phyloP scores from a whole-genome alignment of 1,284 basidiomycete genomes.

The Ceratobasidium sp. region DNA sequence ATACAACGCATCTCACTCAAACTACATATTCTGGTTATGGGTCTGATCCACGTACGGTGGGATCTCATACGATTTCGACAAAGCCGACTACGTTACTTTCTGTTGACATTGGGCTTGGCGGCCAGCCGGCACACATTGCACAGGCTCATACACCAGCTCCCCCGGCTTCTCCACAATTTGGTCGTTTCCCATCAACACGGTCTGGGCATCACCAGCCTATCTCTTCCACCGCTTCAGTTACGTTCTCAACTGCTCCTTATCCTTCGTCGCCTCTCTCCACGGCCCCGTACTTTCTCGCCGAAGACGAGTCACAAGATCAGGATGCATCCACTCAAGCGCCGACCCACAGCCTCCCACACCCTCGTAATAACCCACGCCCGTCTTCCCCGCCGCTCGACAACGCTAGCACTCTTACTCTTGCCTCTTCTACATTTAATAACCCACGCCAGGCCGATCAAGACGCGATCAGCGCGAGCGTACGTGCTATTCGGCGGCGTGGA shows the following conservation, averaged over 20 bases:
- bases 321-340: conserved; percentile 75
- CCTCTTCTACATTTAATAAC: conserved; percentile 88
- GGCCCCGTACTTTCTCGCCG: conserved; percentile 39
- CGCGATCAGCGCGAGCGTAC: conserved; percentile 76
- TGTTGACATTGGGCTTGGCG: conserved; percentile 77
- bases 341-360: conserved; percentile 89
- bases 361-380: conserved; percentile 93
- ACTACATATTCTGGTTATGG: conserved; percentile 61
- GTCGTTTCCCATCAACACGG: conserved; percentile 61
- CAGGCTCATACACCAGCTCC: conserved; percentile 67
- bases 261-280: conserved; percentile 44
- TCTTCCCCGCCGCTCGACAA: conserved; percentile 91
- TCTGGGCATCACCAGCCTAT: conserved; percentile 69
- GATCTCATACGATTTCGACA: conserved; percentile 87
- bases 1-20: conserved; percentile 78
- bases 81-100: conserved; percentile 95
- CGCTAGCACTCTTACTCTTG: conserved; percentile 91
- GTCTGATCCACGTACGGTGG: conserved; percentile 68
- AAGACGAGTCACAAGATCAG: conserved; percentile 33
- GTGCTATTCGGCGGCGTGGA: conserved; percentile 80
- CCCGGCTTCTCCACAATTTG: conserved; percentile 49
- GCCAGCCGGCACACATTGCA: conserved; percentile 86
- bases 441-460: conserved; percentile 71
- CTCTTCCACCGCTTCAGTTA: conserved; percentile 72
- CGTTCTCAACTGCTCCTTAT: conserved; percentile 64